Conservation (phyloP, 2,329 filamentous ascomycete genomes). For the Colletotrichum coccodes region DNA sequence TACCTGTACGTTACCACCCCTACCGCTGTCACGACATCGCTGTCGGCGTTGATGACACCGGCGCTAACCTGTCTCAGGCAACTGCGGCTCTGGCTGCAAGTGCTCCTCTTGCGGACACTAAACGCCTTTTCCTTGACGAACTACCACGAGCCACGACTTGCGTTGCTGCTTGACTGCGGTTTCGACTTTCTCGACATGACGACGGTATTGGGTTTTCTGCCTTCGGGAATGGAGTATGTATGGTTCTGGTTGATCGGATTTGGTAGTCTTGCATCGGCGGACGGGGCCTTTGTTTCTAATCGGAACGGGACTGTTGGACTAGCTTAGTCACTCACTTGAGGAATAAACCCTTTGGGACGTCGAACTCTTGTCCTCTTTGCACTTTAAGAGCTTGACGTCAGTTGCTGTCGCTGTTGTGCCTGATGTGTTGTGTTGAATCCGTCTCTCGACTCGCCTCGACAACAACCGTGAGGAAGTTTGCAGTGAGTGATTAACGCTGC, state of each 20-base stretch:
- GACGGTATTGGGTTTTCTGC: constrained; percentile 5
- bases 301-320: constrained; percentile 1
- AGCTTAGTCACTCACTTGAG: constrained; percentile 24
- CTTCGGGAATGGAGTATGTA: background rate
- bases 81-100: constrained; percentile 36
- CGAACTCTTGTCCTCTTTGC: background rate
- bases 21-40: background rate
- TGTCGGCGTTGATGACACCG: background rate
- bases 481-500: no score
- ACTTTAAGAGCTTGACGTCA: no score
- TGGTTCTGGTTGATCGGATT: background rate
- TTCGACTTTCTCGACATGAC: background rate
- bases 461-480: no score
- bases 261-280: constrained; percentile 3
- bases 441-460: no score
- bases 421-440: no score
- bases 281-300: background rate
- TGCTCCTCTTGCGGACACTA: constrained; percentile 29
- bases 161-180: background rate
- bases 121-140: background rate
- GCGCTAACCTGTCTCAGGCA: constrained; percentile 31
- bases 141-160: background rate
- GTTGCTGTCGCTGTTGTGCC: no score
- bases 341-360: constrained; percentile 17
- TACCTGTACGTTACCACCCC: constrained; percentile 24